Percentiles rank a stretch among this genome's conserved stretches.
phyloP scores from a whole-genome alignment of 805 yeast species.

The Soucietia sequanensis region DNA sequence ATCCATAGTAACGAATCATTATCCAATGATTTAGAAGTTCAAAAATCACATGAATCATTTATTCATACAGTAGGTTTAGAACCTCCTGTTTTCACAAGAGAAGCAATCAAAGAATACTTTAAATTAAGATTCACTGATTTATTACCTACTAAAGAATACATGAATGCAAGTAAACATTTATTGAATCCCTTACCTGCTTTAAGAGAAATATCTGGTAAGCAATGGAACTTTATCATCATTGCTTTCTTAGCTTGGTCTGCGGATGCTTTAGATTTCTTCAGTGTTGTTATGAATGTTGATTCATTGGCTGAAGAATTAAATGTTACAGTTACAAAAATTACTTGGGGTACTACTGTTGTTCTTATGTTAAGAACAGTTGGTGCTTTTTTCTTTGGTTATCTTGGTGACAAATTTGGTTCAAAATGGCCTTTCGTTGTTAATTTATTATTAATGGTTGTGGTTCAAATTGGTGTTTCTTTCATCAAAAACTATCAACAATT shows the following conservation, averaged over 20 bases:
- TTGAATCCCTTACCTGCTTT: slow-evolving; percentile 47
- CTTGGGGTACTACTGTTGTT: slow-evolving; percentile 74
- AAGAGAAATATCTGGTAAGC: slow-evolving; percentile 29
- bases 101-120: slow-evolving; percentile 15
- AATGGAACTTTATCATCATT: slow-evolving; percentile 59
- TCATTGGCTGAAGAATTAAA: slow-evolving; percentile 50
- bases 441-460: slow-evolving; percentile 47
- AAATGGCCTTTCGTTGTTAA: slow-evolving; percentile 63
- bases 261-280: slow-evolving; percentile 72
- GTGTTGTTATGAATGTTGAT: slow-evolving; percentile 55
- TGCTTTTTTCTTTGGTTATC: slow-evolving; percentile 62
- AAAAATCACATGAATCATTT: not conserved
- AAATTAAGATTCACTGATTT: slow-evolving; percentile 12
- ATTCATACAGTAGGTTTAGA: slow-evolving; percentile 1
- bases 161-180: slow-evolving; percentile 10
- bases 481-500: slow-evolving; percentile 58
- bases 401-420: slow-evolving; percentile 64
- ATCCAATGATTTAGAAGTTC: slow-evolving; percentile 1
- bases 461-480: slow-evolving; percentile 69
- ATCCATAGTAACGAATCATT: too few relatives aligned
- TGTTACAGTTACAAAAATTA: slow-evolving; percentile 46
- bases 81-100: slow-evolving; percentile 15
- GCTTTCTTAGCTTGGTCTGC: slow-evolving; percentile 69
- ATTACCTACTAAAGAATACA: slow-evolving; percentile 11
- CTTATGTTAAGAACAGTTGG: slow-evolving; percentile 73